Base-by-base conservation (phyloP, 768 basidiomycete genomes). In the Leccinum variicolor region DNA sequence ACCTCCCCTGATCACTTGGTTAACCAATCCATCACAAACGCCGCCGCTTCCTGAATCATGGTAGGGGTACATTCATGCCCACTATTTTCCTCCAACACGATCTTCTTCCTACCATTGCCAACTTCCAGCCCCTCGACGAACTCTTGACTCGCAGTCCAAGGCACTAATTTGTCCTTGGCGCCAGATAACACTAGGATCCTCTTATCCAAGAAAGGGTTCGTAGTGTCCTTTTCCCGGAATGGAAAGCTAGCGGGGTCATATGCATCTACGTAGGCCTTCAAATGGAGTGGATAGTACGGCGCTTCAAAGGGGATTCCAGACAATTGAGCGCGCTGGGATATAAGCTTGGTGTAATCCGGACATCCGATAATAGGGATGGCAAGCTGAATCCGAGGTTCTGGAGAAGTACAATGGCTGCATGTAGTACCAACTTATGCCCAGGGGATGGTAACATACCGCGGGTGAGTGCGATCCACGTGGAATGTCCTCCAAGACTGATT, bases 401-500 rank as follows among this genome's bases (percentile, higher is more conserved):
- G 13, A n/a, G 21, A 31, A 43, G 41, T 21, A 31, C 8, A 2
- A 34, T 19, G 21, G 48, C 26, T n/a, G 50, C 14, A 5, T 50
- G 21, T 49, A 43, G 5, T 25, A 34, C 15, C 10, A 54, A 15
- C 7, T 29, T 19, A 2, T 13, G 15, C 11, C 13, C 23, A 19
- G 43, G 26, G 13, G 21, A 45, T 23, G 36, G 25, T 15, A 10
- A 50, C 68, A 15, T 67, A 76, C 81, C 80, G 61, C 76, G 74
- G 21, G 80, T 66, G 34, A 92, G 79, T 2, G 79, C 75, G 29
- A 89, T 78, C 92, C 93, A 95, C 0, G 89, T 79, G 0, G 90
- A 80, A 68, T 97, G 92, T 0, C 92, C 93, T 1, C 93, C 94
- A 1, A 97, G 81, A 59, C 88, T 90, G 62, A 88, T 78, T 0